Conservation (phyloP, 2,329 filamentous ascomycete genomes). For the Diaporthe citriasiana region DNA sequence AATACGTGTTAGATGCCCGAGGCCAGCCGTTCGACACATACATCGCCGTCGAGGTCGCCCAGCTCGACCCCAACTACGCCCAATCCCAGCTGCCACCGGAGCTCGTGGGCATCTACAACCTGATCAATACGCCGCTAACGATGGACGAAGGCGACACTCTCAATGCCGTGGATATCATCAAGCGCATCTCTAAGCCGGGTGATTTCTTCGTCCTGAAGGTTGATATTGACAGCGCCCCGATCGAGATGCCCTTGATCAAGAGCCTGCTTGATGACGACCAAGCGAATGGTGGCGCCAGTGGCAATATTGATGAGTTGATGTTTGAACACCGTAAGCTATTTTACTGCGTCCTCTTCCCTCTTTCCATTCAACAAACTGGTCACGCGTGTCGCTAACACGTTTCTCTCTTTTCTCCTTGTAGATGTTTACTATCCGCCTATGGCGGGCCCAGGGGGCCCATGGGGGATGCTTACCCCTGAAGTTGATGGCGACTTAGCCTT, state of each 20-base stretch:
- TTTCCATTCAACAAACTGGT: neutral
- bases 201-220: constrained; percentile 9
- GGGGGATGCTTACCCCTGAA: neutral
- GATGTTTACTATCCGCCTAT: neutral
- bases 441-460: neutral
- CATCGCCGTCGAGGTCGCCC: constrained; percentile 4
- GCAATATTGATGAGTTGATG: constrained; percentile 9
- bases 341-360: neutral
- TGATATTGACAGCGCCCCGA: constrained; percentile 7
- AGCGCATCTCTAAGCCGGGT: constrained; percentile 4
- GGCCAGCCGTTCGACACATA: constrained; percentile 11
- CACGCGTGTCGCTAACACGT: neutral
- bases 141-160: constrained; percentile 14
- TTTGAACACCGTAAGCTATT: neutral
- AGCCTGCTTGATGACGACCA: constrained; percentile 3
- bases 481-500: neutral
- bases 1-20: neutral
- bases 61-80: neutral
- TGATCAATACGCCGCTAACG: constrained; percentile 5
- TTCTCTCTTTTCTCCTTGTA: neutral
- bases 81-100: constrained; percentile 7
- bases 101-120: constrained; percentile 8
- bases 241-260: constrained; percentile 6
- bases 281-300: neutral
- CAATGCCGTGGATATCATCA: constrained; percentile 3